Conservation (phyloP, 2,329 filamentous ascomycete genomes). For the Purpureocillium takamizusanense region DNA sequence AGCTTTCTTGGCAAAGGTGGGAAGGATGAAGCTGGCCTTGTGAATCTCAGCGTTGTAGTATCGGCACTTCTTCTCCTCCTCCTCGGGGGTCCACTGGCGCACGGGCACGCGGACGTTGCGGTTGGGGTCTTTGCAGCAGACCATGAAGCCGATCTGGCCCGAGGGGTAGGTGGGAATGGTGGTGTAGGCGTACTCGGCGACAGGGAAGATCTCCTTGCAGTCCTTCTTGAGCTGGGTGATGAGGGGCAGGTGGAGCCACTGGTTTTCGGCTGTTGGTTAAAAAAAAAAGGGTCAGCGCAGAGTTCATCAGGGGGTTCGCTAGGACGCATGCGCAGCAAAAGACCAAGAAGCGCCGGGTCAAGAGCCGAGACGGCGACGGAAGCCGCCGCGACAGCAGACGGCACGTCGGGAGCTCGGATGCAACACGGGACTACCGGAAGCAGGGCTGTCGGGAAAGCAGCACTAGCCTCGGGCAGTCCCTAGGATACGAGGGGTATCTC, state of each 20-base stretch:
- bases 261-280: slow-evolving; percentile 73
- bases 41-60: slow-evolving; percentile 99
- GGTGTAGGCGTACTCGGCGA: slow-evolving; percentile 97
- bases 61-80: slow-evolving; percentile 85
- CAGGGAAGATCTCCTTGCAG: slow-evolving; percentile 94
- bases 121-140: slow-evolving; percentile 89
- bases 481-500: slow-evolving; percentile 12
- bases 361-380: slow-evolving; percentile 4
- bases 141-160: slow-evolving; percentile 99
- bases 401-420: slow-evolving; percentile 3
- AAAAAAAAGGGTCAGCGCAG: slow-evolving; percentile 5
- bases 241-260: slow-evolving; percentile 93
- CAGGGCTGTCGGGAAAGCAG: slow-evolving; percentile 26
- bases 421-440: slow-evolving; percentile 28
- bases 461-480: slow-evolving; percentile 28
- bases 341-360: slow-evolving; percentile 4
- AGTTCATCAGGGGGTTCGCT: background rate
- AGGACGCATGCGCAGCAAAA: background rate
- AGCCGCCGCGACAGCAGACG: slow-evolving; percentile 9
- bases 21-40: slow-evolving; percentile 86
- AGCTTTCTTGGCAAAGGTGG: slow-evolving; percentile 82
- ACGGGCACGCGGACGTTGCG: slow-evolving; percentile 79
- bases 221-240: slow-evolving; percentile 94
- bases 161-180: slow-evolving; percentile 99
- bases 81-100: slow-evolving; percentile 71